phyloP scores from a whole-genome alignment of 2,329 filamentous ascomycete species.

The Penicillium concentricum region DNA sequence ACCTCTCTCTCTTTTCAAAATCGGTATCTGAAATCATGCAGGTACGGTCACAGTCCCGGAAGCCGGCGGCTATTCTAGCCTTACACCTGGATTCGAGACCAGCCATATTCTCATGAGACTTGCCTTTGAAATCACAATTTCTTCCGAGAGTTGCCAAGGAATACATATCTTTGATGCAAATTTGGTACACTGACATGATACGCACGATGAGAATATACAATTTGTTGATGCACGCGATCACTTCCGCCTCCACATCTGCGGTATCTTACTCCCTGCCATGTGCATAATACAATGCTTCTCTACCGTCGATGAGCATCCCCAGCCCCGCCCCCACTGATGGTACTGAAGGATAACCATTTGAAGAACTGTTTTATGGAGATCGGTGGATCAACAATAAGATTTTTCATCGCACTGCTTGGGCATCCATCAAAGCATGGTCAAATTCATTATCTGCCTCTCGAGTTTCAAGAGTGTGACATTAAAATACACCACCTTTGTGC shows the following conservation, averaged over 20 bases:
- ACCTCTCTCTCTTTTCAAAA: not conserved
- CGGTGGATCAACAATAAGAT: not conserved
- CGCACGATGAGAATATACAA: not conserved
- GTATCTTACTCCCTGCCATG: not conserved
- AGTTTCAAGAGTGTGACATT: not conserved
- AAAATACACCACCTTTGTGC: not conserved
- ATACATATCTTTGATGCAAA: not conserved
- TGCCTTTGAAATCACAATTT: not conserved
- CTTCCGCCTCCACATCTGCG: not conserved
- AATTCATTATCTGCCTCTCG: not conserved
- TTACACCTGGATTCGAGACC: not conserved
- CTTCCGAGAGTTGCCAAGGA: not conserved
- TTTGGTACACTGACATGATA: not conserved
- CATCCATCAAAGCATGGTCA: not conserved
- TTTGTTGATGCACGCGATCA: not conserved
- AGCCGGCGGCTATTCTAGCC: not conserved
- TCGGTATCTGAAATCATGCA: not conserved
- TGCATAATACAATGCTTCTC: too few relatives aligned
- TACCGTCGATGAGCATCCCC: not conserved
- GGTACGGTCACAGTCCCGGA: not conserved
- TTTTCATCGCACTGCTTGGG: not conserved
- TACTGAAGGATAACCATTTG: not conserved
- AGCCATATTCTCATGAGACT: not conserved
- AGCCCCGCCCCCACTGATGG: not conserved
- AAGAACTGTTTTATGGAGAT: not conserved